Evolutionary conservation across 2,329 filamentous ascomycete genomes (phyloP).

Genomic region (Botrytis byssoidea): DNA sequence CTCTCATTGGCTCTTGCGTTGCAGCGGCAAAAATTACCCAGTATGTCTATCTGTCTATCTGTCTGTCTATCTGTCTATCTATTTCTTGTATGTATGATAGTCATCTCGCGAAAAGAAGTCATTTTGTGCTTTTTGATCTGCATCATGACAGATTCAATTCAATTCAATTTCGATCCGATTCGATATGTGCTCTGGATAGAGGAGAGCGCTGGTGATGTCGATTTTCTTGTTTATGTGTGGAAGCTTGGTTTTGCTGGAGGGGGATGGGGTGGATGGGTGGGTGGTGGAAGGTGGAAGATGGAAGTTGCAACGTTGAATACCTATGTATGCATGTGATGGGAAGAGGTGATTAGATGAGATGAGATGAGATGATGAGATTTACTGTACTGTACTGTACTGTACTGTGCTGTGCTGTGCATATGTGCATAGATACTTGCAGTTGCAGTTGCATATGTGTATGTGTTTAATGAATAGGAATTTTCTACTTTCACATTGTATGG

Average conservation of each 20-base stretch:
- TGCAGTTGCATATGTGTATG: neutral
- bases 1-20: neutral
- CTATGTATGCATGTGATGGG: neutral
- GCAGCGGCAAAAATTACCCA: neutral
- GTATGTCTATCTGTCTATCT: too few species aligned
- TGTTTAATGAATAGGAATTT: neutral
- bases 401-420: neutral
- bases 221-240: neutral
- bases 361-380: neutral
- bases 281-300: neutral
- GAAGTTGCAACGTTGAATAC: neutral
- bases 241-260: neutral
- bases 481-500: neutral
- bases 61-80: neutral
- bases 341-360: neutral
- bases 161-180: neutral
- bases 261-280: neutral
- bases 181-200: neutral
- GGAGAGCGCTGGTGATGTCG: neutral
- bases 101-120: neutral
- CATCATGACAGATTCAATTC: neutral
- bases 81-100: conserved; percentile 7
- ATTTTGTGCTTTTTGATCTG: neutral
- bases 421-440: neutral
- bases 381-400: neutral